phyloP scores from a whole-genome alignment of 352 stramenopile species.

The Peronosclerospora sorghi region DNA sequence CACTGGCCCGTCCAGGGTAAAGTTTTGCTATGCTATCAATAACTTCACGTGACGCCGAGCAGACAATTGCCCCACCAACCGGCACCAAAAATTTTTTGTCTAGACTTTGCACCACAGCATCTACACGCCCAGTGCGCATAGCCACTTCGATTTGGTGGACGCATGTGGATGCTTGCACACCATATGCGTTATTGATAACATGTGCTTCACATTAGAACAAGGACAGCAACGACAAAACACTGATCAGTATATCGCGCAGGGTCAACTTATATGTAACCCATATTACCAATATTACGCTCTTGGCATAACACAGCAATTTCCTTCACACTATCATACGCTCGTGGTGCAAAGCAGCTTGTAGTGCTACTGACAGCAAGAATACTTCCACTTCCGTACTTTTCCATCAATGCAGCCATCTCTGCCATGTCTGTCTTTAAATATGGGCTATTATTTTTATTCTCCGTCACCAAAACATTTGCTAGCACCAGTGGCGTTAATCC shows the following conservation, averaged over 20 bases:
- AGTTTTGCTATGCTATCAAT: slow-evolving; percentile 84
- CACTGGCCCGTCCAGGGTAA: slow-evolving; percentile 94
- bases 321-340: slow-evolving; percentile 91
- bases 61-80: slow-evolving; percentile 88
- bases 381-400: slow-evolving; percentile 35
- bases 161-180: slow-evolving; percentile 91
- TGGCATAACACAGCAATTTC: slow-evolving; percentile 86
- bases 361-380: slow-evolving; percentile 95
- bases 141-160: slow-evolving; percentile 88
- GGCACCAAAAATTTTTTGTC: slow-evolving; percentile 99
- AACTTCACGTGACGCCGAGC: slow-evolving; percentile 53
- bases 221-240: not conserved
- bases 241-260: slow-evolving; percentile 2
- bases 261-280: not conserved
- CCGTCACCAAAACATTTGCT: slow-evolving; percentile 44
- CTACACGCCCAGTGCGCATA: slow-evolving; percentile 87
- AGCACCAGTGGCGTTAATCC: slow-evolving; percentile 89
- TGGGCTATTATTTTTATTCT: slow-evolving; percentile 22
- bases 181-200: slow-evolving; percentile 99
- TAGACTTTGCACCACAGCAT: slow-evolving; percentile 95
- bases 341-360: slow-evolving; percentile 97
- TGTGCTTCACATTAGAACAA: slow-evolving; percentile 43
- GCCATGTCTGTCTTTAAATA: slow-evolving; percentile 88
- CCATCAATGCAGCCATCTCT: slow-evolving; percentile 56
- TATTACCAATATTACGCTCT: slow-evolving; percentile 45